A percentile compares a stretch with the other conserved stretches of the same genome.
Conservation (phyloP, 148 eudicot genomes). For the Polygonum maritimum region DNA sequence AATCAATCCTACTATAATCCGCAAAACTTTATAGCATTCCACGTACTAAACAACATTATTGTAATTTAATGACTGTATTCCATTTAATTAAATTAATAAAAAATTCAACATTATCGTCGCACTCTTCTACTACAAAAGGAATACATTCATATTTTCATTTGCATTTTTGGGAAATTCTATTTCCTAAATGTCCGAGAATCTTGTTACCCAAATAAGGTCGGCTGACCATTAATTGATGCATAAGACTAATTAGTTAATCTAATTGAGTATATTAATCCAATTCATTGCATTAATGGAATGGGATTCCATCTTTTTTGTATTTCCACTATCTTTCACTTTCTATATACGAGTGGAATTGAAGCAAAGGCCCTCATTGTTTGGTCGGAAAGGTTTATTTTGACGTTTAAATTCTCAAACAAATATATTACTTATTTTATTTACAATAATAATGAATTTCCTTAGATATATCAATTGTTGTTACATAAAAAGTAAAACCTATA, state of each 20-base stretch:
- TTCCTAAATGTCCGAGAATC: constrained; percentile 5
- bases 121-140: background rate
- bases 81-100: background rate
- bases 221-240: background rate
- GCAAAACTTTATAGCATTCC: background rate
- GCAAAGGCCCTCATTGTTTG: constrained; percentile 10
- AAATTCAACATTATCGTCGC: background rate
- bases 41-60: background rate
- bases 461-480: background rate
- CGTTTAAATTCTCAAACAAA: background rate
- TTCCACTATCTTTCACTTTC: constrained; percentile 9
- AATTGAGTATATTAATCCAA: background rate
- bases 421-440: background rate
- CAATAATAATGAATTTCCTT: background rate
- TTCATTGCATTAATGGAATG: background rate
- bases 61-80: background rate
- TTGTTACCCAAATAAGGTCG: constrained; percentile 2
- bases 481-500: background rate
- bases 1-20: constrained; percentile 6
- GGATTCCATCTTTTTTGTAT: constrained; percentile 4
- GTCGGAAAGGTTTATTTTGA: constrained; percentile 6
- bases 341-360: constrained; percentile 8
- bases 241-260: background rate
- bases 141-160: background rate
- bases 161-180: background rate